Evolutionary conservation across 257 asterid species (phyloP).

Genomic region (Petunia secreta): DNA sequence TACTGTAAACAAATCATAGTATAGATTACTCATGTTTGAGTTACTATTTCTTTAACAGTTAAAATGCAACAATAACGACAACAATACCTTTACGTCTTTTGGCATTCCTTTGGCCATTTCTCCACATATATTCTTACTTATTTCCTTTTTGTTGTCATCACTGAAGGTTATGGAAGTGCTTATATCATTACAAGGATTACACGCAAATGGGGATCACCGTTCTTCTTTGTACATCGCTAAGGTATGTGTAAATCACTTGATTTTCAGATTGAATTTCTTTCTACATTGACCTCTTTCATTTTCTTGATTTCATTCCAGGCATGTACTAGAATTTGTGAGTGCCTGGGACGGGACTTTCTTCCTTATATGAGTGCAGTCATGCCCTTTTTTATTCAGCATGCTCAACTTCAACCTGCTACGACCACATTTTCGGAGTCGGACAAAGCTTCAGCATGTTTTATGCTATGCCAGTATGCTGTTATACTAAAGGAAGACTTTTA

Average conservation of each 20-base stretch:
- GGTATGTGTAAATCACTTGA: conserved; percentile 42
- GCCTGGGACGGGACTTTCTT: conserved; percentile 60
- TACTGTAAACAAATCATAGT: no score
- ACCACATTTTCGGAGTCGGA: conserved; percentile 86
- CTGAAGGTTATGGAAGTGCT: conserved; percentile 84
- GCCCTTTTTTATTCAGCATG: no score
- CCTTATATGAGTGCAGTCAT: no score
- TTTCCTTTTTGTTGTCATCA: neutral
- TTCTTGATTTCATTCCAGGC: conserved; percentile 46
- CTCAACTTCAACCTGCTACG: conserved; percentile 72
- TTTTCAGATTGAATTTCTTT: neutral
- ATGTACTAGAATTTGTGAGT: conserved; percentile 39
- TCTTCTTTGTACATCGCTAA: conserved; percentile 81
- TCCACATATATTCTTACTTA: neutral
- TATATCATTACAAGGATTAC: conserved; percentile 82
- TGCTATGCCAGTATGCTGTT: conserved; percentile 49
- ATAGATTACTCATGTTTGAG: neutral
- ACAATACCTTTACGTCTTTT: no score
- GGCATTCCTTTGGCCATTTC: no score
- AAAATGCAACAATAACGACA: no score
- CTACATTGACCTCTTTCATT: neutral
- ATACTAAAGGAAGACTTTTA: no score
- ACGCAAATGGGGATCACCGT: conserved; percentile 81
- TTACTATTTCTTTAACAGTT: neutral
- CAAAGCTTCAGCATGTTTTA: conserved; percentile 93